Base-by-base conservation (phyloP, 192 early-diverging fungal genomes). In the Thamnidium elegans region DNA sequence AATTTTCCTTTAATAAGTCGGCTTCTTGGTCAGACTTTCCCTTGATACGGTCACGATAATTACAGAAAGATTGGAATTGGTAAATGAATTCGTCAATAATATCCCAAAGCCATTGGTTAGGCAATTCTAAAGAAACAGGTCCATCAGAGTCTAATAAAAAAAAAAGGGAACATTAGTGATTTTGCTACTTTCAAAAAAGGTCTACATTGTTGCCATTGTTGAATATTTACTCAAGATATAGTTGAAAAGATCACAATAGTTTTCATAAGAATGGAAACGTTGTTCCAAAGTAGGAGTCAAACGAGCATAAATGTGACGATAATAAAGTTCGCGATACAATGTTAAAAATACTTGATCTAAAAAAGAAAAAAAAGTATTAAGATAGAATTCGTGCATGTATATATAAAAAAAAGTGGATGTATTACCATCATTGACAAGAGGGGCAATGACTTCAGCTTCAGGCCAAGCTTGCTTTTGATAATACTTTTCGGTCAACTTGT, bases 51-150 rank as follows among this genome's bases (percentile, higher is more conserved):
- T 89, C 93, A 59, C 94, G 89, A 84, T 94, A 95, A 65, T 92
- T 89, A 81, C 92, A 91, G 82, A 96, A 98, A 60, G 93, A 88
- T 83, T 98, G 96, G 87, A 95, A 98, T 81, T 98, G 96, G 79
- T 95, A 98, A 70, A 98, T 96, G 78, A 98, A 98, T 80, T 98
- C 96, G 69, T 98, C 96, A 65, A 98, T 94, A 73, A 98, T 96
- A 79, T 98, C 96, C 94, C 94, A 98, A 45, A 98, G 79, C 96
- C 96, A 98, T 79, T 95, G 94, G 83, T 94, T 96, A 23, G 96
- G 96, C 61, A 98, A 85, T 79, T 98, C 95, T 60, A 98, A 79
- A 52, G 89, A 87, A 48, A 92, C 84, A 23, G 94, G 94, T 42
- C 91, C 92, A 36, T 91, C 86, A 19, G 84, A 85, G 66, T 85